These are phyloP conservation scores for Alternaria gansuensis DNA, from an alignment of 2,329 filamentous ascomycete genomes.

Conservation along the genomic window DNA sequence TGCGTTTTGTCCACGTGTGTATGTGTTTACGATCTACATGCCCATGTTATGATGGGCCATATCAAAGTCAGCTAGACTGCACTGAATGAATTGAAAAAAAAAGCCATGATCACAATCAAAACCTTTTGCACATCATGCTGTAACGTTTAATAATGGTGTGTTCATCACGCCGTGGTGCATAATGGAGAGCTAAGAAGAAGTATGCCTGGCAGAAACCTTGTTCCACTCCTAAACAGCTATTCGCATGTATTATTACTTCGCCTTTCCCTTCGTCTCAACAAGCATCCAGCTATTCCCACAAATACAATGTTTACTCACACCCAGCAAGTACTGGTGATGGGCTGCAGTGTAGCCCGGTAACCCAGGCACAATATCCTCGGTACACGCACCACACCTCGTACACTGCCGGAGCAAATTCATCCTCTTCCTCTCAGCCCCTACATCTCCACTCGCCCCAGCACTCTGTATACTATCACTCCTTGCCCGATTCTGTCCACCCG, in stretches of 20 bases:
- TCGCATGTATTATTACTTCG: constrained; percentile 4
- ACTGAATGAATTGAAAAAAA: constrained; percentile 35
- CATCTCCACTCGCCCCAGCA: constrained; percentile 14
- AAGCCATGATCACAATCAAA: constrained; percentile 10
- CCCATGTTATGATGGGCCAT: constrained; percentile 26
- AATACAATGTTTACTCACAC: constrained; percentile 52
- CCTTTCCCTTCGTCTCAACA: constrained; percentile 36
- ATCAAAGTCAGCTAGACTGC: constrained; percentile 31
- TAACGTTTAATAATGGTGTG: neutral
- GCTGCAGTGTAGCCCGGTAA: constrained; percentile 42
- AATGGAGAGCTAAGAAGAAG: neutral
- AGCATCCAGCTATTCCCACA: constrained; percentile 53
- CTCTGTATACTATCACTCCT: constrained; percentile 38
- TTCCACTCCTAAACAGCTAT: neutral
- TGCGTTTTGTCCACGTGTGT: constrained; percentile 10
- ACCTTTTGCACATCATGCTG: neutral
- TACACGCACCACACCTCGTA: constrained; percentile 57
- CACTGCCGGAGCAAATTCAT: constrained; percentile 52
- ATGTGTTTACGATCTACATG: constrained; percentile 21
- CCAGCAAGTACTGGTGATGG: constrained; percentile 49
- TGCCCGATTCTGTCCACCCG: constrained; percentile 18
- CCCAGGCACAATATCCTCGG: constrained; percentile 56
- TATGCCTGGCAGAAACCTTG: neutral
- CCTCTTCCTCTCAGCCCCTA: constrained; percentile 19
- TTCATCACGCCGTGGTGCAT: neutral